Percentiles rank a stretch among this genome's conserved stretches.
Evolutionary conservation across 2,329 filamentous ascomycete genomes (phyloP).

Genomic region (Coleophoma crateriformis): DNA sequence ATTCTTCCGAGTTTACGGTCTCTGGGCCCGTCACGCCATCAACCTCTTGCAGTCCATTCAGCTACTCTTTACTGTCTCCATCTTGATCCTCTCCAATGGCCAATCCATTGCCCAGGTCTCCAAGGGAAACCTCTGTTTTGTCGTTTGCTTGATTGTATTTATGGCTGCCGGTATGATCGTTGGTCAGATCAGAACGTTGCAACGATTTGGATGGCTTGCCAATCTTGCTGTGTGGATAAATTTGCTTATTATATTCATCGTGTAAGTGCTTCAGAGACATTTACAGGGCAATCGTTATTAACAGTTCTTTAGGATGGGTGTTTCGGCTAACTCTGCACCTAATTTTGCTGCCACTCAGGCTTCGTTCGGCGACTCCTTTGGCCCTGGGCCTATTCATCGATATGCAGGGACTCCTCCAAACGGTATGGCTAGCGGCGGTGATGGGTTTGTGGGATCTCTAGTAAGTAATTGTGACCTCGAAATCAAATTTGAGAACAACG

Average conservation of each 20-base stretch:
- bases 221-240: conserved; percentile 52
- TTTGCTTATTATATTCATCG: conserved; percentile 45
- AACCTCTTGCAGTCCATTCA: conserved; percentile 43
- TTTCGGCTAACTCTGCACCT: conserved; percentile 41
- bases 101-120: conserved; percentile 49
- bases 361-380: conserved; percentile 24
- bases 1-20: conserved; percentile 40
- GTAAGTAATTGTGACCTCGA: background rate
- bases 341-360: conserved; percentile 34
- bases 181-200: conserved; percentile 50
- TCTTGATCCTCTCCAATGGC: conserved; percentile 47
- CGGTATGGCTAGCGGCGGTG: conserved; percentile 33
- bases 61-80: conserved; percentile 43
- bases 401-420: conserved; percentile 33
- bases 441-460: conserved; percentile 38
- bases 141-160: conserved; percentile 45
- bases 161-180: conserved; percentile 43
- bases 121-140: conserved; percentile 44
- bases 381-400: conserved; percentile 23
- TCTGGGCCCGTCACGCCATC: conserved; percentile 36
- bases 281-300: conserved; percentile 1
- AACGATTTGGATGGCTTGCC: conserved; percentile 48
- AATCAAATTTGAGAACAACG: too few species aligned
- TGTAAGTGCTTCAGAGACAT: conserved; percentile 14
- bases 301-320: conserved; percentile 38